Base-by-base conservation (phyloP, 2,329 filamentous ascomycete genomes). In the Fusarium sororula region DNA sequence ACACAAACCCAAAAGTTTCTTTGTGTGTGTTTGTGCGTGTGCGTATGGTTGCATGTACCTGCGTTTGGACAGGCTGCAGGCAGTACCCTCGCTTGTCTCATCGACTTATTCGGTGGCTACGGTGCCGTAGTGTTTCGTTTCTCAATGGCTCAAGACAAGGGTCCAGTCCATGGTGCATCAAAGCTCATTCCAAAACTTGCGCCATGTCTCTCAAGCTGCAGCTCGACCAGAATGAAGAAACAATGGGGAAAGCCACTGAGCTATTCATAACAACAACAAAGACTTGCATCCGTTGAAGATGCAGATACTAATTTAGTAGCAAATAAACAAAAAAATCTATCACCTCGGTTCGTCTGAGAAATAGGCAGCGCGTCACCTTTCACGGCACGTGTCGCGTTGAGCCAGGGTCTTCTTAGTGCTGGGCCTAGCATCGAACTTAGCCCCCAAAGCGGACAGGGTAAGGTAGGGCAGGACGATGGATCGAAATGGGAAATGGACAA, bases 81-180 rank as follows among this genome's bases (percentile, higher is more conserved):
- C 60, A 37, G 58, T 50, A 44, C 59, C 41, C 59, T 74, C 68
- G 71, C 71, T 69, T 74, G 72, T 68, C 30, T 24, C 32, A 50
- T 54, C 39, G 45, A 68, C 48, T 60, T 73, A 57, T 73, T 74
- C 37, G 57, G 61, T 71, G 66, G 62, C 70, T 74, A 58, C 41
- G 41, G 48, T 58, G 47, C 56, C 44, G 24, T 53, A 75, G 72
- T 72, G 72, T 74, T 74, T 74, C 72, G 72, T 74, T 74, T 75
- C 72, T 50, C 47, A 56, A 58, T 70, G 68, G 63, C 42, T 68
- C 57, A 17, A 35, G 37, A 71, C 60, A 71, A 72, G 63, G 71
- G 67, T 68, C 58, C 38, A 59, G 67, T 68, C 55, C 38, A 59
- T 26, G 51, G 37, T 35, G 22, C 35, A 62, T 54, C 50, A 68